phyloP scores from a whole-genome alignment of 768 basidiomycete genomes.

The Hortiboletus campestris region DNA sequence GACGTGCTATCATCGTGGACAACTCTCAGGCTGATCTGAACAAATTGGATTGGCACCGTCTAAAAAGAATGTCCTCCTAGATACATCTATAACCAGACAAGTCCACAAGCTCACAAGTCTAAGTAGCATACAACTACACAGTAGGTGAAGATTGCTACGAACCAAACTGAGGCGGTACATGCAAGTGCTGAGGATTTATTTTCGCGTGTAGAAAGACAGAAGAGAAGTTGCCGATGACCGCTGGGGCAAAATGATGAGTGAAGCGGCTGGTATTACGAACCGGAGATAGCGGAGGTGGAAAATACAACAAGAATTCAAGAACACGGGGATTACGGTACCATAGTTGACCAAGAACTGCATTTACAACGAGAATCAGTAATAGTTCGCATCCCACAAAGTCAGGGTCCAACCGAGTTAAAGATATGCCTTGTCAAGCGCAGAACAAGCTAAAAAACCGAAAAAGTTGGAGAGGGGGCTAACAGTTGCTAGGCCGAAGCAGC shows the following conservation, averaged over 20 bases:
- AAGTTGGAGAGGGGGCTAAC: neutral
- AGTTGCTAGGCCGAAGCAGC: conserved; percentile 16
- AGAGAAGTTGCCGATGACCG: conserved; percentile 12
- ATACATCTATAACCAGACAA: conserved; percentile 8
- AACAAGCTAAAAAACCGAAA: conserved; percentile 1
- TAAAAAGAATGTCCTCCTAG: neutral
- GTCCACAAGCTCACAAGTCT: conserved; percentile 16
- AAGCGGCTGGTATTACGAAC: conserved; percentile 17
- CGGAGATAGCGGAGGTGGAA: neutral
- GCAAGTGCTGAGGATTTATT: conserved; percentile 10
- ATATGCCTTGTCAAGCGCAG: neutral
- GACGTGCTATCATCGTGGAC: neutral
- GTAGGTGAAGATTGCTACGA: conserved; percentile 6
- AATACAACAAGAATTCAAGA: conserved; percentile 5
- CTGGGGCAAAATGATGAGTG: conserved; percentile 1
- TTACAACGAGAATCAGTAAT: neutral
- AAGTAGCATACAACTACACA: conserved; percentile 12
- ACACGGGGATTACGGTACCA: conserved; percentile 14
- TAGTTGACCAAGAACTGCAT: conserved; percentile 13
- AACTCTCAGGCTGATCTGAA: neutral
- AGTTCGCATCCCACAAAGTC: neutral
- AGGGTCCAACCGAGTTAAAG: conserved; percentile 14
- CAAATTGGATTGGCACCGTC: neutral
- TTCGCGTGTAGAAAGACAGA: conserved; percentile 2
- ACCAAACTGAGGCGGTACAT: conserved; percentile 12